Percentiles rank a stretch among this genome's conserved stretches.
Conservation (phyloP, 345 rosid genomes). For the Dipteronia dyeriana region DNA sequence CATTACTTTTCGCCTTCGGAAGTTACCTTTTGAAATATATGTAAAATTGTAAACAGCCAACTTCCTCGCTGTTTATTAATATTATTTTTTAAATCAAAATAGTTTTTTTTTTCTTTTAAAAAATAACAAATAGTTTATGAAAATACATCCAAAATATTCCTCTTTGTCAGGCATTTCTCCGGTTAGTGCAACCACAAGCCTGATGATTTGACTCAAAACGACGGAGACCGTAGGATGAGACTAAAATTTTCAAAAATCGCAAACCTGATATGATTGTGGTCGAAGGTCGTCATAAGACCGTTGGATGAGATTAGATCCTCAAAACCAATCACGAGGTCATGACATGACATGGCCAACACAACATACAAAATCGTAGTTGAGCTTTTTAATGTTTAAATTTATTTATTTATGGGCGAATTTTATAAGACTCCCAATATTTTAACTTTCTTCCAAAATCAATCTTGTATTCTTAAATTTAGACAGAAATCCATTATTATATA, state of each 20-base stretch:
- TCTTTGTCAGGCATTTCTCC: not conserved
- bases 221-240: not conserved
- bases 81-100: too few species aligned
- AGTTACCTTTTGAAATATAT: too few species aligned
- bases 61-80: too few species aligned
- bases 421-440: not conserved
- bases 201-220: not conserved
- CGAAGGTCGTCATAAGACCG: not conserved
- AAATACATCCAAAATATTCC: too few species aligned
- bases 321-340: not conserved
- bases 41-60: too few species aligned
- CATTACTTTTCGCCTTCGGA: too few species aligned
- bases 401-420: not conserved
- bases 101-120: too few species aligned
- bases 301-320: not conserved
- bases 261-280: not conserved
- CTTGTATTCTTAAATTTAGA: too few species aligned
- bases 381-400: not conserved
- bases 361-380: not conserved
- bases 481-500: too few species aligned
- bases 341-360: not conserved
- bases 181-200: not conserved
- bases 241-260: not conserved
- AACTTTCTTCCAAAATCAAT: too few species aligned
- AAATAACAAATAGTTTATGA: too few species aligned